Percentiles rank a stretch among this genome's conserved stretches.
Evolutionary conservation across 805 yeast species (phyloP).

Genomic region (Candida nonsorbophila): DNA sequence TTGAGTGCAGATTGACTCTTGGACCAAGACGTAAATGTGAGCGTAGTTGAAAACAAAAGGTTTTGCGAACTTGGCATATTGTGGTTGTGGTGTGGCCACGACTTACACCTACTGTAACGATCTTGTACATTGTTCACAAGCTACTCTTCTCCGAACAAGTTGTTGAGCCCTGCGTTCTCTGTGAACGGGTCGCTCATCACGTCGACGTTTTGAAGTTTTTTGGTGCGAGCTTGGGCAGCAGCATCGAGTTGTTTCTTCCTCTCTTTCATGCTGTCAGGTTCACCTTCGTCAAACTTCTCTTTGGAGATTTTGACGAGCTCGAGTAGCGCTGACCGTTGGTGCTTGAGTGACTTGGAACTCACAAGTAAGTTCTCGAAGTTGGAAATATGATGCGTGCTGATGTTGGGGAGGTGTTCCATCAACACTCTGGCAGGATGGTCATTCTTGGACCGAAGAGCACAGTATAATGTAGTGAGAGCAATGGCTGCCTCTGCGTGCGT

Average conservation of each 20-base stretch:
- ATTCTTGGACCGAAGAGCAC: constrained; percentile 64
- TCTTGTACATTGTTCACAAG: too few species aligned
- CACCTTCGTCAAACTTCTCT: constrained; percentile 23
- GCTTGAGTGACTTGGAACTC: constrained; percentile 64
- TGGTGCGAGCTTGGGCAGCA: constrained; percentile 37
- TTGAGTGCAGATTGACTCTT: too few species aligned
- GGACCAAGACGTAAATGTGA: too few species aligned
- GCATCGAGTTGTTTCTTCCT: constrained; percentile 53
- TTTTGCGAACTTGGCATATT: too few species aligned
- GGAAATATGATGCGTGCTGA: constrained; percentile 51
- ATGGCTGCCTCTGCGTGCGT: constrained; percentile 91
- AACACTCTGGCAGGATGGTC: constrained; percentile 62
- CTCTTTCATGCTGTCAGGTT: constrained; percentile 40
- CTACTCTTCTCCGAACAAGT: constrained; percentile 46
- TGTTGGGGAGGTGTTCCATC: constrained; percentile 48
- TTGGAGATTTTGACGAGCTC: constrained; percentile 68
- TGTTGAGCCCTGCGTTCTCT: constrained; percentile 63
- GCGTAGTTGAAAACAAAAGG: too few species aligned
- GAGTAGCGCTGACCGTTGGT: constrained; percentile 73
- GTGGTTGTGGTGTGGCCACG: too few species aligned
- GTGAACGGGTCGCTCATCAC: constrained; percentile 68
- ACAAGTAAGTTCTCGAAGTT: constrained; percentile 61
- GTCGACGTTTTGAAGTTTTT: constrained; percentile 44
- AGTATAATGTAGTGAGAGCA: constrained; percentile 74
- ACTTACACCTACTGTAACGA: too few species aligned